Percentiles rank a stretch among this genome's conserved stretches.
Evolutionary conservation across 345 rosid species (phyloP).

Genomic region (Brassica carinata): DNA sequence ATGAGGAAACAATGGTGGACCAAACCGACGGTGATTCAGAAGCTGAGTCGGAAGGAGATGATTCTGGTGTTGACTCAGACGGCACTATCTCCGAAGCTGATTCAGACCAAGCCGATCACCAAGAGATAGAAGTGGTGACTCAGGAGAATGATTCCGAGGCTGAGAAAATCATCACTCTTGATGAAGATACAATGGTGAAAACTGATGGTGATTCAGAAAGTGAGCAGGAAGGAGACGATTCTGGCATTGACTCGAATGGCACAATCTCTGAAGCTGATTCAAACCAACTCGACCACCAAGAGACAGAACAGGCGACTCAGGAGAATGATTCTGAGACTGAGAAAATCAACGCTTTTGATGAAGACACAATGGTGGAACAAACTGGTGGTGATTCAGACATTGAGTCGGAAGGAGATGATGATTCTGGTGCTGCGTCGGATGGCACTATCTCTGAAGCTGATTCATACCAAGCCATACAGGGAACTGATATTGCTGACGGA

Average conservation of each 20-base stretch:
- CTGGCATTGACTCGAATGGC: slow-evolving; percentile 19
- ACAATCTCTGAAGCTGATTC: slow-evolving; percentile 33
- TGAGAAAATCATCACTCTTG: background rate
- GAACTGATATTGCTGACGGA: slow-evolving; percentile 31
- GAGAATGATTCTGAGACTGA: background rate
- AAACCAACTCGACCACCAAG: slow-evolving; percentile 18
- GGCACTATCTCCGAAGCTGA: slow-evolving; percentile 29
- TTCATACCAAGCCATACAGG: slow-evolving; percentile 32
- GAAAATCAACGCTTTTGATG: background rate
- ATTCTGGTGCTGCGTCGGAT: slow-evolving; percentile 19
- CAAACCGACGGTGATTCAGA: slow-evolving; percentile 14
- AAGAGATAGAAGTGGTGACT: background rate
- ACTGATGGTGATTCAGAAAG: slow-evolving; percentile 20
- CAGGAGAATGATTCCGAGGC: background rate
- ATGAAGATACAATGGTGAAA: background rate
- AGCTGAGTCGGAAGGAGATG: background rate
- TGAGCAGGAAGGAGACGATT: background rate
- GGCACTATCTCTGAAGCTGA: slow-evolving; percentile 34
- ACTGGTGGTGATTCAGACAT: slow-evolving; percentile 13
- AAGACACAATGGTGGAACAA: background rate
- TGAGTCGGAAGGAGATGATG: slow-evolving; percentile 4
- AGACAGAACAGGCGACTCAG: background rate
- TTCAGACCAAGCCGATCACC: slow-evolving; percentile 22
- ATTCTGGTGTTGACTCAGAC: slow-evolving; percentile 22
- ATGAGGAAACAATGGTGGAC: background rate